Evolutionary conservation across 805 yeast genomes (phyloP).

Genomic region (Yamadazyma phyllophila): DNA sequence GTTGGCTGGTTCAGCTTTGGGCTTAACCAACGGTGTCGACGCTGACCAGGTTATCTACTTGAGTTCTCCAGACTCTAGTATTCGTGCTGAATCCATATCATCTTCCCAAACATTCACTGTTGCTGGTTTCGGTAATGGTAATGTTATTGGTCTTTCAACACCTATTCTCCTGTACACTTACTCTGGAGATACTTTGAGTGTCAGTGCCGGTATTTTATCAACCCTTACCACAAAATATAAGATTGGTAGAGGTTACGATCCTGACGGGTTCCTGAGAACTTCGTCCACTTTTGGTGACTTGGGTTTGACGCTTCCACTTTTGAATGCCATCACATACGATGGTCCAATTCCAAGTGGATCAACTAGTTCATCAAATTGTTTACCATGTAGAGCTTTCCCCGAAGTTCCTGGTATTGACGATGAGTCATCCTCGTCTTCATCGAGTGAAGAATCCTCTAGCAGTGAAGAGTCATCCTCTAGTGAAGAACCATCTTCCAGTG

Average conservation of each 20-base stretch:
- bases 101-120: conserved; percentile 20
- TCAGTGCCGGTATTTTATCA: conserved; percentile 4
- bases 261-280: conserved; percentile 6
- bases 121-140: conserved; percentile 26
- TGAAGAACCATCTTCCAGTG: conserved; percentile 2
- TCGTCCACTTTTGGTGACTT: conserved; percentile 10
- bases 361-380: conserved; percentile 15
- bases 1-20: conserved; percentile 10
- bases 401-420: conserved; percentile 14
- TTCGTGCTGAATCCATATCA: conserved; percentile 16
- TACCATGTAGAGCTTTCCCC: conserved; percentile 15
- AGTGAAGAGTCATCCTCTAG: conserved; percentile 3
- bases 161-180: conserved; percentile 13
- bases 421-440: conserved; percentile 8
- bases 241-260: conserved; percentile 21
- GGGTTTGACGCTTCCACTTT: conserved; percentile 10
- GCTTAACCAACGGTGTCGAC: conserved; percentile 10
- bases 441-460: background rate
- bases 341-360: conserved; percentile 15
- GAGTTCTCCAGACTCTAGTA: conserved; percentile 17
- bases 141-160: conserved; percentile 16
- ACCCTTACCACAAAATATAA: conserved; percentile 10
- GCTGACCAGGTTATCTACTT: conserved; percentile 19
- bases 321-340: conserved; percentile 13
- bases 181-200: conserved; percentile 22